Evolutionary conservation across 768 basidiomycete genomes (phyloP).

Genomic region (Tylopilus cervinicoccineus): DNA sequence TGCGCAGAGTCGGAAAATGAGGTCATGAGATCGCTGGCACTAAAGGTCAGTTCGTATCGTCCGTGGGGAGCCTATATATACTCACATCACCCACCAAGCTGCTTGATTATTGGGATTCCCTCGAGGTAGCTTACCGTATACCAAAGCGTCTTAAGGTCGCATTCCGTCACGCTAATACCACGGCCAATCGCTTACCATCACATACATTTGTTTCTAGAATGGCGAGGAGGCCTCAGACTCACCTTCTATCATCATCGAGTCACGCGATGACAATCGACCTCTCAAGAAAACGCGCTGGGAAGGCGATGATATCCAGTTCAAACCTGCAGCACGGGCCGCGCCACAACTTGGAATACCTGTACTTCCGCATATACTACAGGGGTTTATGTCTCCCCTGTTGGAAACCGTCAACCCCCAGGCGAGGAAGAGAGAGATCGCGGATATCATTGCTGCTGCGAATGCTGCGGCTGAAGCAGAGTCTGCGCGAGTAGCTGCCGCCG

Average conservation of each 20-base stretch:
- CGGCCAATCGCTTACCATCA: neutral
- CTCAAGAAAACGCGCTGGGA: conserved; percentile 31
- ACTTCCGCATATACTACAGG: neutral
- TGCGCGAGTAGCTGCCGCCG: conserved; percentile 27
- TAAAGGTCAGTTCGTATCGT: conserved; percentile 45
- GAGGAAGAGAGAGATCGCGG: conserved; percentile 32
- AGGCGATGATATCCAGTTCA: conserved; percentile 23
- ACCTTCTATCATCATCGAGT: conserved; percentile 15
- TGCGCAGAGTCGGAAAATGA: conserved; percentile 56
- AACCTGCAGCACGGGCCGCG: neutral
- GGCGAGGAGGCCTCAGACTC: conserved; percentile 26
- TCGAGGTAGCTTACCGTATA: conserved; percentile 83
- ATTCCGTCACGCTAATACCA: neutral
- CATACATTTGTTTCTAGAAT: conserved; percentile 16
- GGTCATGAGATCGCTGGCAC: conserved; percentile 52
- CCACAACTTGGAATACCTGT: neutral
- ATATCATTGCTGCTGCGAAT: conserved; percentile 40
- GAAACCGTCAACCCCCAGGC: neutral
- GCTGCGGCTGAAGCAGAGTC: conserved; percentile 34
- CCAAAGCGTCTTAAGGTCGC: conserved; percentile 56
- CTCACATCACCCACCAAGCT: conserved; percentile 42
- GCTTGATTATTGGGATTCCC: conserved; percentile 71
- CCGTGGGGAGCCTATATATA: neutral
- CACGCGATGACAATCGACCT: conserved; percentile 29
- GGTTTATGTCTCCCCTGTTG: rapidly evolving